Evolutionary conservation across 2,329 filamentous ascomycete species (phyloP).

Genomic region (Conoideocrella luteorostrata): DNA sequence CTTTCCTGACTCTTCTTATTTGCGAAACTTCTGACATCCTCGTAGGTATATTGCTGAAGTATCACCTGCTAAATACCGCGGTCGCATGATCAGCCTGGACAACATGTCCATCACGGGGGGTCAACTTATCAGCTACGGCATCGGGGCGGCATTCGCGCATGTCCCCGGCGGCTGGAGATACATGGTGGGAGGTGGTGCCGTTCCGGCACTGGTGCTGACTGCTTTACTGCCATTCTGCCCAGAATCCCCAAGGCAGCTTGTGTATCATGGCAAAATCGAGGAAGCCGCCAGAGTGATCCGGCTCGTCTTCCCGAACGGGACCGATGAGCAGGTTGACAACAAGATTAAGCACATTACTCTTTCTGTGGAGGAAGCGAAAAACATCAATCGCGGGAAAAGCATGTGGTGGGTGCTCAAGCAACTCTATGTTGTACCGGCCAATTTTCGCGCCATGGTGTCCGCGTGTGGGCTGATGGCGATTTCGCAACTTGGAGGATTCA

Average conservation of each 20-base stretch:
- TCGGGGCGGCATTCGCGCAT: slow-evolving; percentile 32
- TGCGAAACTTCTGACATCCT: too few species aligned
- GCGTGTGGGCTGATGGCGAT: slow-evolving; percentile 48
- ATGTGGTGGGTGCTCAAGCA: slow-evolving; percentile 36
- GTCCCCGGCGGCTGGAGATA: slow-evolving; percentile 41
- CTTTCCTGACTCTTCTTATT: too few species aligned
- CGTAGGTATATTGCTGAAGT: slow-evolving; percentile 42
- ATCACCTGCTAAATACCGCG: slow-evolving; percentile 41
- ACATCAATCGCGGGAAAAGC: slow-evolving; percentile 32
- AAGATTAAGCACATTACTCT: slow-evolving; percentile 35
- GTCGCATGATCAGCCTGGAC: slow-evolving; percentile 41
- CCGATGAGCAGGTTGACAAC: slow-evolving; percentile 33
- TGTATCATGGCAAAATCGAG: slow-evolving; percentile 34
- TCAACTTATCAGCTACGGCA: slow-evolving; percentile 33
- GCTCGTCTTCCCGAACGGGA: slow-evolving; percentile 35
- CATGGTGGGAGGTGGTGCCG: slow-evolving; percentile 41
- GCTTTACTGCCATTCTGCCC: slow-evolving; percentile 39
- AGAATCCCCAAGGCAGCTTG: slow-evolving; percentile 40
- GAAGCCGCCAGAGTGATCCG: slow-evolving; percentile 31
- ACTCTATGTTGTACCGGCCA: slow-evolving; percentile 36
- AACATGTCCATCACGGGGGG: slow-evolving; percentile 39
- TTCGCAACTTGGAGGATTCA: slow-evolving; percentile 45
- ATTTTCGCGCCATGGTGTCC: slow-evolving; percentile 36
- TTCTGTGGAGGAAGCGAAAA: slow-evolving; percentile 31
- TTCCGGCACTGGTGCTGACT: slow-evolving; percentile 38